phyloP scores from a whole-genome alignment of 805 yeast species.

The Kluyveromyces lactis region DNA sequence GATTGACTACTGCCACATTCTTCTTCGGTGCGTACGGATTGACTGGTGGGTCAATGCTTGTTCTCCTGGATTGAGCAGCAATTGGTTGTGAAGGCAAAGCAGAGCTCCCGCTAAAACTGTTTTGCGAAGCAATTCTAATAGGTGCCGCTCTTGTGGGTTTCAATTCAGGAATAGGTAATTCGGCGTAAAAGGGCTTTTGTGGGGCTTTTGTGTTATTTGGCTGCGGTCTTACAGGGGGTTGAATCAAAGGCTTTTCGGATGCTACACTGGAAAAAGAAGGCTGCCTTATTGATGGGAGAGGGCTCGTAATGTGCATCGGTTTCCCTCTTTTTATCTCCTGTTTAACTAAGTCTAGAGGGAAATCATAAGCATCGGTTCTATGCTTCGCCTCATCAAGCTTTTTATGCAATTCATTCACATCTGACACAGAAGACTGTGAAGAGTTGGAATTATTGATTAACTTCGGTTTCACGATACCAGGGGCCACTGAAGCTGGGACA shows the following conservation, averaged over 20 bases:
- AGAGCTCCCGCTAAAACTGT: not conserved
- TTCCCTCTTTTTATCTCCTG: conserved; percentile 30
- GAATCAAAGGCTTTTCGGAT: not conserved
- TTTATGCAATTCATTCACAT: conserved; percentile 12
- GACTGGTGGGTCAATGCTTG: not conserved
- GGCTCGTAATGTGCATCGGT: conserved; percentile 29
- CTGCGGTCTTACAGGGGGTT: not conserved
- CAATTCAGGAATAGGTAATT: conserved; percentile 1
- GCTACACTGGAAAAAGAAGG: conserved; percentile 3
- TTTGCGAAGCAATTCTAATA: conserved; percentile 2
- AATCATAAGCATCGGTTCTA: conserved; percentile 71
- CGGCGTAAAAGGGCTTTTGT: conserved; percentile 4
- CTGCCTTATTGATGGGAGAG: conserved; percentile 10
- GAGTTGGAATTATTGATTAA: not conserved
- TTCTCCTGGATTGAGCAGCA: not conserved
- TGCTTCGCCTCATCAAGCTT: conserved; percentile 41
- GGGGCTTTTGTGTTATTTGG: not conserved
- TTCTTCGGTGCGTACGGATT: conserved; percentile 5
- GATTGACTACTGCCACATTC: too few relatives aligned
- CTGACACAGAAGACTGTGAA: not conserved
- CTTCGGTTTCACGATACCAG: conserved; percentile 1
- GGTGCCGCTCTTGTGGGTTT: conserved; percentile 2
- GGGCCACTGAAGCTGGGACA: not conserved
- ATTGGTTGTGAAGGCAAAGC: not conserved
- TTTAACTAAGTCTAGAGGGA: conserved; percentile 47